A percentile compares a stretch with the other conserved stretches of the same genome.
Conservation (phyloP, 2,329 filamentous ascomycete species). For the Microcyclospora pomicola region DNA sequence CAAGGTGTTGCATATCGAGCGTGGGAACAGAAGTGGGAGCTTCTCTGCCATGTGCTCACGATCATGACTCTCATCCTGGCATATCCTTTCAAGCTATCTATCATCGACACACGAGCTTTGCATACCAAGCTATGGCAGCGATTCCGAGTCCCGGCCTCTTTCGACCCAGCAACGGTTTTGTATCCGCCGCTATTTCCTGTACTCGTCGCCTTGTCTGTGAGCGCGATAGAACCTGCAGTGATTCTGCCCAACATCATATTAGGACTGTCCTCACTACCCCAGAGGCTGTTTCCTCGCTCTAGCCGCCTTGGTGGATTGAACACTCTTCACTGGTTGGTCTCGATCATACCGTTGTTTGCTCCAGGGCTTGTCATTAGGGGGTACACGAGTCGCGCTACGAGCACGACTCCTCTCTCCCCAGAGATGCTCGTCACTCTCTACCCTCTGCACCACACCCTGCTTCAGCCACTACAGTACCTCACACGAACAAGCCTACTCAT, state of each 20-base stretch:
- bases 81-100: constrained; percentile 23
- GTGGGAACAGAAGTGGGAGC: constrained; percentile 22
- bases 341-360: constrained; percentile 53
- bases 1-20: constrained; percentile 16
- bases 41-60: constrained; percentile 25
- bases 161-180: constrained; percentile 82
- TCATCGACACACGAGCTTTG: constrained; percentile 18
- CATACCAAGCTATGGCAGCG: constrained; percentile 28
- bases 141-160: constrained; percentile 55
- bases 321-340: constrained; percentile 64
- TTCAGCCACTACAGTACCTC: constrained; percentile 60
- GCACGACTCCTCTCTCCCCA: constrained; percentile 22
- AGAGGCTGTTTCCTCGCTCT: constrained; percentile 53
- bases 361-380: constrained; percentile 29
- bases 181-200: constrained; percentile 70
- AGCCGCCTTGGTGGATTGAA: constrained; percentile 45
- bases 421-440: constrained; percentile 57
- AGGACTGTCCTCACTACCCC: constrained; percentile 62
- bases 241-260: constrained; percentile 73
- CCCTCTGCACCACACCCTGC: constrained; percentile 67
- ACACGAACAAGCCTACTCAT: constrained; percentile 79
- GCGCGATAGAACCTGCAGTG: constrained; percentile 44
- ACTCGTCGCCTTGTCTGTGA: constrained; percentile 62
- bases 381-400: not conserved
- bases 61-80: constrained; percentile 17